Conservation (phyloP, 768 basidiomycete species). For the Royoungia palumana region DNA sequence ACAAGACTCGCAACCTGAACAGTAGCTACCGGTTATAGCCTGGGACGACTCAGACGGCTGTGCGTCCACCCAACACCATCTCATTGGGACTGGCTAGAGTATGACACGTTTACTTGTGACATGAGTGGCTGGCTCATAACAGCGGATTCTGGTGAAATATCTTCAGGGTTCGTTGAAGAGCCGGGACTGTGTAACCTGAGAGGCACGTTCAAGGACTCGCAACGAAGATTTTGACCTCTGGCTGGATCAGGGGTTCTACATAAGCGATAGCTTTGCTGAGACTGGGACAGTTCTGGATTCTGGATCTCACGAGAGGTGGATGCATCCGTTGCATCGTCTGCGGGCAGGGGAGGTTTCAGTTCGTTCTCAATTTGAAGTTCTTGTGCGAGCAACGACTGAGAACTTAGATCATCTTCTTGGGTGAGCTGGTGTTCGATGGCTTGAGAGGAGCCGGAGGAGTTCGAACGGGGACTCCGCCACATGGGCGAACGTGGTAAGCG, state of each 20-base stretch:
- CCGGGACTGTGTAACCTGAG: not conserved
- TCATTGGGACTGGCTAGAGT: constrained; percentile 36
- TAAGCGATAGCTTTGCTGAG: not conserved
- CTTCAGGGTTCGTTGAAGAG: not conserved
- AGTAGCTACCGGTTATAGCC: too few relatives aligned
- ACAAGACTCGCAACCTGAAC: constrained; percentile 6
- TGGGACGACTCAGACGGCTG: too few relatives aligned
- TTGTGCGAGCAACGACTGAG: constrained; percentile 1
- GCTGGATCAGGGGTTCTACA: constrained; percentile 1
- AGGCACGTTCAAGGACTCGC: constrained; percentile 22
- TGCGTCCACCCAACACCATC: too few relatives aligned
- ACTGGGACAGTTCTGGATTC: not conserved
- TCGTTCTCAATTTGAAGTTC: constrained; percentile 6
- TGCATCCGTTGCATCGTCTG: constrained; percentile 19
- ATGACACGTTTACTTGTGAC: constrained; percentile 54
- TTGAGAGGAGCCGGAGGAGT: constrained; percentile 37
- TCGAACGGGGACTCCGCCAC: constrained; percentile 15
- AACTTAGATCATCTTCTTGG: constrained; percentile 30
- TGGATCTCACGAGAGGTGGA: not conserved
- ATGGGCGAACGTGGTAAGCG: constrained; percentile 3
- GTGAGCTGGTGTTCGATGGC: constrained; percentile 50
- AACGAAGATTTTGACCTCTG: constrained; percentile 16
- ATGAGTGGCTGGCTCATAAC: constrained; percentile 31
- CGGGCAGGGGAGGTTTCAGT: constrained; percentile 22
- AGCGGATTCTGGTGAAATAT: constrained; percentile 14